Evolutionary conservation across 2,329 filamentous ascomycete genomes (phyloP).

Genomic region (Anthostomella pinea): DNA sequence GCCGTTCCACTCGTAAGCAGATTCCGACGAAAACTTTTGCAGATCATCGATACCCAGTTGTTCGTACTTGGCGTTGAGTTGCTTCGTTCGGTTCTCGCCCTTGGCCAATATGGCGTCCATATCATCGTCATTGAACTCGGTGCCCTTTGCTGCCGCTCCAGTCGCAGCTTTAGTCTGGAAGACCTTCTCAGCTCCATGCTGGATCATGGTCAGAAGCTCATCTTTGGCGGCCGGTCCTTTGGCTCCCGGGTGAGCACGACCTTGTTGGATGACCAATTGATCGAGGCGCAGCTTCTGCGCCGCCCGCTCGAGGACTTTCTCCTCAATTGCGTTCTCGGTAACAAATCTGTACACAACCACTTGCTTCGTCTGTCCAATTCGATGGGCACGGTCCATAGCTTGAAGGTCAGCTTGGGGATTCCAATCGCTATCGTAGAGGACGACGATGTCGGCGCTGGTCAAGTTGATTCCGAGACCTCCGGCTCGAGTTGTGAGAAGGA

Average conservation of each 20-base stretch:
- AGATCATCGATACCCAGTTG: slow-evolving; percentile 95
- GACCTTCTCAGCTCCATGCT: slow-evolving; percentile 94
- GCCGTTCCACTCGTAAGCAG: slow-evolving; percentile 98
- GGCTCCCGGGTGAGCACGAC: slow-evolving; percentile 82
- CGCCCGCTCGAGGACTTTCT: slow-evolving; percentile 94
- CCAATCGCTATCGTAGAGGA: slow-evolving; percentile 98
- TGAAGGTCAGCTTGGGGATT: slow-evolving; percentile 97
- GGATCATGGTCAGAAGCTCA: slow-evolving; percentile 95
- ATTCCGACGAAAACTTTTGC: slow-evolving; percentile 96
- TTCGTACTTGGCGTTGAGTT: slow-evolving; percentile 91
- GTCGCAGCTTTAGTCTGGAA: slow-evolving; percentile 72
- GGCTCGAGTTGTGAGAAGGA: slow-evolving; percentile 90
- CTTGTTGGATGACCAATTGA: slow-evolving; percentile 97
- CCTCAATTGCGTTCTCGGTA: slow-evolving; percentile 96
- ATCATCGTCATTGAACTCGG: slow-evolving; percentile 76
- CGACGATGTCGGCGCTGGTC: slow-evolving; percentile 90
- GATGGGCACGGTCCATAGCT: slow-evolving; percentile 97
- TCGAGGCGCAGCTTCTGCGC: slow-evolving; percentile 96
- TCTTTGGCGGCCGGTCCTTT: slow-evolving; percentile 95
- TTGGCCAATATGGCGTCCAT: slow-evolving; percentile 85
- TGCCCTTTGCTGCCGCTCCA: slow-evolving; percentile 58
- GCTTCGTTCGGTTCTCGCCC: slow-evolving; percentile 83
- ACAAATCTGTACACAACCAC: slow-evolving; percentile 96
- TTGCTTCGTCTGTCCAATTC: slow-evolving; percentile 98
- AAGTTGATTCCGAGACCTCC: slow-evolving; percentile 96